These are phyloP conservation scores for Actinomucor elegans DNA, from an alignment of 371 early-diverging fungal genomes.

Conservation along the genomic window DNA sequence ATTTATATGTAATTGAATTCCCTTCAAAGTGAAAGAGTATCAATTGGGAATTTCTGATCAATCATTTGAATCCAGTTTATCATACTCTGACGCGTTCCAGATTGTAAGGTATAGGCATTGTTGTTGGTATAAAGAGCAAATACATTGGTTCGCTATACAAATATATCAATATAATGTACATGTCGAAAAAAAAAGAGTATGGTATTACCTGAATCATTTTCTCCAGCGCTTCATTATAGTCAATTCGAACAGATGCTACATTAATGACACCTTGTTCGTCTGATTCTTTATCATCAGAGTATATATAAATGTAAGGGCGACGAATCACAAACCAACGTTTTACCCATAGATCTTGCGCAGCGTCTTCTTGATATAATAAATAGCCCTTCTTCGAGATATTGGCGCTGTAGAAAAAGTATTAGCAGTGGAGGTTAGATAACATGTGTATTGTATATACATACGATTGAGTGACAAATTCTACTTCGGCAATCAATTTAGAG, in stretches of 20 bases:
- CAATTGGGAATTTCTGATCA: constrained; percentile 60
- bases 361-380: constrained; percentile 60
- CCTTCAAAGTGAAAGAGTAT: constrained; percentile 26
- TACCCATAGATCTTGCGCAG: constrained; percentile 68
- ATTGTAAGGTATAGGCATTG: constrained; percentile 77
- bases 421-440: neutral
- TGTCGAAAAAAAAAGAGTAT: no score
- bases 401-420: constrained; percentile 34
- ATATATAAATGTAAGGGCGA: constrained; percentile 82
- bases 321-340: constrained; percentile 85
- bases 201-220: constrained; percentile 68
- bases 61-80: constrained; percentile 76
- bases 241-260: constrained; percentile 69
- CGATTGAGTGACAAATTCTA: constrained; percentile 56
- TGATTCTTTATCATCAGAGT: constrained; percentile 59
- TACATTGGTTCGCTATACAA: constrained; percentile 59
- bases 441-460: constrained; percentile 19
- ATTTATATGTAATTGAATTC: no score
- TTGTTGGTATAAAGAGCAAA: constrained; percentile 82
- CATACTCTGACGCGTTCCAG: constrained; percentile 68
- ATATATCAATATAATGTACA: no score
- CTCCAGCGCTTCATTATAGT: constrained; percentile 66
- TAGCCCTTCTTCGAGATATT: constrained; percentile 63
- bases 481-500: constrained; percentile 58
- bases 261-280: constrained; percentile 77